These are phyloP conservation scores for Verticillium tricorpus DNA, from an alignment of 2,329 filamentous ascomycete genomes.

Conservation along the genomic window DNA sequence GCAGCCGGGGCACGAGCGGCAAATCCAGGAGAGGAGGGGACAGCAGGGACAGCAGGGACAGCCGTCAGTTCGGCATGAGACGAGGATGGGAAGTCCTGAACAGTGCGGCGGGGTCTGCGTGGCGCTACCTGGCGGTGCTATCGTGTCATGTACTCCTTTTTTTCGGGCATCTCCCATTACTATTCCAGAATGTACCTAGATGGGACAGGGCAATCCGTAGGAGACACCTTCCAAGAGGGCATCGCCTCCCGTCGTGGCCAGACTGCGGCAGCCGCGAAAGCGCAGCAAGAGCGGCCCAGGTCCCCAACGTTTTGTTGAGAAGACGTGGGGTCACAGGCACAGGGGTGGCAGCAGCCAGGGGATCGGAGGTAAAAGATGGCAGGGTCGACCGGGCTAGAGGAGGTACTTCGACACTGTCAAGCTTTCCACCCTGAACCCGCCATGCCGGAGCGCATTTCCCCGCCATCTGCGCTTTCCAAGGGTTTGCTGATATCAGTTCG, in stretches of 20 bases:
- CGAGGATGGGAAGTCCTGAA: neutral
- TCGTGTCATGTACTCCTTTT: neutral
- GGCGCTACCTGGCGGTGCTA: neutral
- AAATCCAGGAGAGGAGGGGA: neutral
- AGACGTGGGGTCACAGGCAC: neutral
- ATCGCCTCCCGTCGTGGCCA: neutral
- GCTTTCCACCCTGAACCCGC: neutral
- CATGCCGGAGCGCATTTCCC: neutral
- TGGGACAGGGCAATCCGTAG: too few relatives aligned
- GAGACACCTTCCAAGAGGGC: neutral
- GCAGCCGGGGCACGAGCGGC: neutral
- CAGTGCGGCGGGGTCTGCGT: neutral
- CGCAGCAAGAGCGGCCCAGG: neutral
- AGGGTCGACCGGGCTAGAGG: neutral
- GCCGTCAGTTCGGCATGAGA: neutral
- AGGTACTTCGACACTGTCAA: neutral
- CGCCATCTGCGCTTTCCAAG: neutral
- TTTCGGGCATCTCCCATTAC: neutral
- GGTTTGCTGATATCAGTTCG: neutral
- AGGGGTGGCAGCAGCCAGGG: neutral
- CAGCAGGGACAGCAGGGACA: neutral
- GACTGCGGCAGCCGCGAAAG: neutral
- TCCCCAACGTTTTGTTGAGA: neutral
- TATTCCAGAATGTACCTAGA: too few relatives aligned
- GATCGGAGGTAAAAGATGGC: neutral